Evolutionary conservation across 2,329 filamentous ascomycete species (phyloP).

Genomic region (Aspergillus sp.): DNA sequence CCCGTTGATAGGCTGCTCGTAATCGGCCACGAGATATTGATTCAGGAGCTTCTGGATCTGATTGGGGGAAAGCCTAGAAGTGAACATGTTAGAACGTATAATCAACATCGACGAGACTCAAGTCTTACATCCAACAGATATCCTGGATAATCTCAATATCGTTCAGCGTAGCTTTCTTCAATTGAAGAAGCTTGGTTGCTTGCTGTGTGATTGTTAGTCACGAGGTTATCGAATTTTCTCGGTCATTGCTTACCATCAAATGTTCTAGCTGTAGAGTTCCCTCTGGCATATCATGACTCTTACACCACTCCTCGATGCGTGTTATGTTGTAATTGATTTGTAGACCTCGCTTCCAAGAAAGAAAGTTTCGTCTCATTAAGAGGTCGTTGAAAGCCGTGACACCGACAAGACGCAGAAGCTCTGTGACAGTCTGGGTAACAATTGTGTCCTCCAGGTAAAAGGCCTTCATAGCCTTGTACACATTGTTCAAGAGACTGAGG

Average conservation of each 20-base stretch:
- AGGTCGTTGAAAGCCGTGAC: constrained; percentile 99
- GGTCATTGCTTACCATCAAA: constrained; percentile 72
- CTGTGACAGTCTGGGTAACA: constrained; percentile 92
- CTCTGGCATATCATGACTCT: constrained; percentile 99
- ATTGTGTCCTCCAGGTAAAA: constrained; percentile 97
- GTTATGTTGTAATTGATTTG: constrained; percentile 99
- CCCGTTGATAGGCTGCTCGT: constrained; percentile 98
- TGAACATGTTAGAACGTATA: constrained; percentile 14
- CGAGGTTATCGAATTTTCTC: not conserved
- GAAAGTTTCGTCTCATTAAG: constrained; percentile 96
- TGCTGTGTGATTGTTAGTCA: constrained; percentile 59
- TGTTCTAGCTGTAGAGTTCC: constrained; percentile 97
- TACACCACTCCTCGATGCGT: constrained; percentile 99
- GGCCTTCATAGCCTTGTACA: constrained; percentile 98
- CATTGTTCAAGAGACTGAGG: constrained; percentile 91
- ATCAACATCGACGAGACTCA: not conserved
- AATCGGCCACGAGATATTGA: constrained; percentile 97
- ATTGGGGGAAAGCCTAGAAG: constrained; percentile 83
- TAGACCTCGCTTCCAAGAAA: constrained; percentile 98
- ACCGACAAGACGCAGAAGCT: constrained; percentile 88
- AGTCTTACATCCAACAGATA: constrained; percentile 97
- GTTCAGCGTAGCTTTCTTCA: constrained; percentile 98
- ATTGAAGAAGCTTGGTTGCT: constrained; percentile 95
- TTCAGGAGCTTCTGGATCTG: constrained; percentile 99
- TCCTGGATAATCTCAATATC: constrained; percentile 99